Base-by-base conservation (phyloP, 2,329 filamentous ascomycete species). In the Fusarium domesticum region DNA sequence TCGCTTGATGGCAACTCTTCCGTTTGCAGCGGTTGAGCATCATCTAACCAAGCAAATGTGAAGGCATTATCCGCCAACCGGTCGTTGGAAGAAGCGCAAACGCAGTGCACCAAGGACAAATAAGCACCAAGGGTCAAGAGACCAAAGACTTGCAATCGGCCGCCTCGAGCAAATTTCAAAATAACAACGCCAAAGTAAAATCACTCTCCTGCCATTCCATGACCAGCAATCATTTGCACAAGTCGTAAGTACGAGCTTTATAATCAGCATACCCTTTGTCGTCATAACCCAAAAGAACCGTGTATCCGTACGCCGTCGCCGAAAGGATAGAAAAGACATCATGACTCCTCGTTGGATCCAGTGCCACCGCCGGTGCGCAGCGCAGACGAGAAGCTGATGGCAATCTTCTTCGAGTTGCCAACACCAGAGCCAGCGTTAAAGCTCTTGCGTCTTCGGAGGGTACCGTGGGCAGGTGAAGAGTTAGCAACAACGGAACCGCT, bases 331-430 rank as follows among this genome's bases (percentile, higher is more conserved):
- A 37, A 48, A 33, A 43, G 47, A 45, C 35, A 42, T 39, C 55
- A 73, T 30, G 64, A 62, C 41, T 72, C 67, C 17, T 72, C 70
- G 42, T 70, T 68, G 19, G 68, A 67, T 47, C 66, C 61, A 35
- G 64, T 48, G 33, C 61, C 59, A 18, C 65, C 66, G 8, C 66
- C 68, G 25, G 68, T 69, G 58, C 70, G 73, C 18, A 74, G 53
- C 23, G 68, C 65, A 5, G 76, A 64, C 6, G 77, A 75, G 25
- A 82, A 65, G 57, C 74, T 81, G 54, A 83, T 83, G 42, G 78
- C 70, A 56, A 83, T 82, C 63, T 81, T 81, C 54, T 72, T 77
- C 5, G 70, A 64, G 6, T 64, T 65, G 25, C 65, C 64, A 30
- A 64, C 67, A 18, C 68, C 70, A 6, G 70, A 62, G 39, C 69